These are phyloP conservation scores for Nicotiana tomentosiformis DNA, from an alignment of 257 asterid genomes.

Conservation along the genomic window DNA sequence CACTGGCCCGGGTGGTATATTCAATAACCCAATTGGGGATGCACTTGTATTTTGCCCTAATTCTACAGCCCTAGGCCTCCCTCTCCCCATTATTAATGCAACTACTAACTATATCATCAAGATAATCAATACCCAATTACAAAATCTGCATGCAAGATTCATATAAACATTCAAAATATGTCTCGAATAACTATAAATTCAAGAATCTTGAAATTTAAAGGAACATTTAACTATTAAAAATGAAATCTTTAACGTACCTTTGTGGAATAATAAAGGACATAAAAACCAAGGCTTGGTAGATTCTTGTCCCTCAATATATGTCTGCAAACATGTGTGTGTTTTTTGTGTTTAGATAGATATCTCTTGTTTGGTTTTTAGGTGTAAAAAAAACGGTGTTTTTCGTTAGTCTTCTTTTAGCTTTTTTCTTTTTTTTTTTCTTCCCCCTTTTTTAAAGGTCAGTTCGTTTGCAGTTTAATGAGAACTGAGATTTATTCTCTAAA, in stretches of 20 bases:
- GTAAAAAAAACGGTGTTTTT: not conserved
- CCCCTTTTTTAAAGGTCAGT: not conserved
- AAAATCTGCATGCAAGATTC: conserved; percentile 4
- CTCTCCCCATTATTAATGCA: conserved; percentile 66
- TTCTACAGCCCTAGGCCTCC: conserved; percentile 75
- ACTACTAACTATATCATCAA: not conserved
- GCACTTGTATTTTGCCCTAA: conserved; percentile 45
- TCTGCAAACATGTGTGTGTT: not conserved
- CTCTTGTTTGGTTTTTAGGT: not conserved
- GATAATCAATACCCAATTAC: not conserved
- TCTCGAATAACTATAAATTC: not conserved
- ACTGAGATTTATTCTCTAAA: not conserved
- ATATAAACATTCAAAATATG: not conserved
- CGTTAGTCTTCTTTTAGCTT: not conserved
- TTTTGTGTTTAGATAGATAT: conserved; percentile 3
- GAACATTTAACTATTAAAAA: not conserved
- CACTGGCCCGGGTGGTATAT: conserved; percentile 82
- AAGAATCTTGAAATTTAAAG: not conserved
- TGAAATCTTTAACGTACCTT: conserved; percentile 2
- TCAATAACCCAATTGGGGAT: conserved; percentile 38
- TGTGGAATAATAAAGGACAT: not conserved
- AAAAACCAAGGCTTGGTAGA: not conserved
- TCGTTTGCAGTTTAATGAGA: not conserved
- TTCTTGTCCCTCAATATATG: not conserved
- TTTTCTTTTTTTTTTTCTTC: not conserved